Percentiles rank a stretch among this genome's conserved stretches.
phyloP scores from a whole-genome alignment of 2,329 filamentous ascomycete species.

The Tolypocladium endophyticum region DNA sequence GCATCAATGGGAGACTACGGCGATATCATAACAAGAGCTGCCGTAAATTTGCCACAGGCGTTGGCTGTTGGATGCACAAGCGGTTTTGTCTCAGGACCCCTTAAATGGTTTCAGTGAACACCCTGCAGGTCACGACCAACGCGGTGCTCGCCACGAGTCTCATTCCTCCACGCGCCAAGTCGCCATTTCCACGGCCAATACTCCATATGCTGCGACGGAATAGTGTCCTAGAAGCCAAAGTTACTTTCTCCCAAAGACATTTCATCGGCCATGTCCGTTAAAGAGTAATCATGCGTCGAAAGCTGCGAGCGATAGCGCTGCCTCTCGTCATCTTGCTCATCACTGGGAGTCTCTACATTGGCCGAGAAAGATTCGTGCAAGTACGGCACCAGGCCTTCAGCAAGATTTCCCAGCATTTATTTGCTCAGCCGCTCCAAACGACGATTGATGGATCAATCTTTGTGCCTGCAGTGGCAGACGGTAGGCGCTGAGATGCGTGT shows the following conservation, averaged over 20 bases:
- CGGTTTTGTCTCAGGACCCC: no score
- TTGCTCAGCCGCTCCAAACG: background rate
- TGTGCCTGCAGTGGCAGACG: background rate
- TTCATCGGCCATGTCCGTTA: background rate
- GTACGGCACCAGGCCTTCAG: background rate
- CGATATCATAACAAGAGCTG: no score
- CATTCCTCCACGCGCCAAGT: background rate
- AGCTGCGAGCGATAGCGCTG: background rate
- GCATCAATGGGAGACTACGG: no score
- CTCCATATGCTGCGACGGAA: no score
- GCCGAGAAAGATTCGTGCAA: background rate
- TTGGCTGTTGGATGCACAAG: no score
- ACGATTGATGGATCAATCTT: background rate
- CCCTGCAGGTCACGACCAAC: background rate
- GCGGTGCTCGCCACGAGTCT: background rate
- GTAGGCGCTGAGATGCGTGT: background rate
- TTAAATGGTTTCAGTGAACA: background rate
- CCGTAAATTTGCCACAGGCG: no score
- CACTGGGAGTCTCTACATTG: slow-evolving; percentile 3
- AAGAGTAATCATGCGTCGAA: background rate
- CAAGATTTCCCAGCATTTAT: background rate
- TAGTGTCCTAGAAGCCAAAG: background rate
- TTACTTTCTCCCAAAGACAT: background rate
- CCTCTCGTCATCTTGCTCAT: slow-evolving; percentile 3
- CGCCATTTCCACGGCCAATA: background rate